Conservation (phyloP, 2,329 filamentous ascomycete genomes). For the Fonsecaea multimorphosa region DNA sequence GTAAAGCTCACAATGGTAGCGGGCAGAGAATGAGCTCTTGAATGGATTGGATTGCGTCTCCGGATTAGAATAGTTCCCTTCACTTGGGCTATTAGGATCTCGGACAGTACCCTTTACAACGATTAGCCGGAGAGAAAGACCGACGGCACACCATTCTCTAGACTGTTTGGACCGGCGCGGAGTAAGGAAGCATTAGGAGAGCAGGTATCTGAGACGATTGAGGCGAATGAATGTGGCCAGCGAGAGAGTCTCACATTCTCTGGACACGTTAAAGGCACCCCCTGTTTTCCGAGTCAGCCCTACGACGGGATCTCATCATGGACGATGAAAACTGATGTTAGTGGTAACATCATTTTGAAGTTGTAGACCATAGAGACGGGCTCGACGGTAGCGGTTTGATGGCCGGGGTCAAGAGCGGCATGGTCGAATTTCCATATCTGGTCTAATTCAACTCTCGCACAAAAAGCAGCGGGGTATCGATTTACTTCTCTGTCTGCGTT, state of each 20-base stretch:
- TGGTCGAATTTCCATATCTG: not conserved
- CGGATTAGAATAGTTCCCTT: not conserved
- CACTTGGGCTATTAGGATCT: not conserved
- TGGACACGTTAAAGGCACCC: not conserved
- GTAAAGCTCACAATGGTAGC: not conserved
- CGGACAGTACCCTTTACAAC: too few species aligned
- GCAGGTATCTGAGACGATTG: not conserved
- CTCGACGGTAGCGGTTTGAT: not conserved
- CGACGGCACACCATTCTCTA: not conserved
- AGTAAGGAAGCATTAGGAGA: not conserved
- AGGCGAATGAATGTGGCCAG: not conserved
- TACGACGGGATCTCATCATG: not conserved
- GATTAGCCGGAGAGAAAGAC: too few species aligned
- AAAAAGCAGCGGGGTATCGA: not conserved
- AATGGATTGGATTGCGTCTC: not conserved
- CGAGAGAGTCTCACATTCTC: not conserved
- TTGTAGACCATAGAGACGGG: not conserved
- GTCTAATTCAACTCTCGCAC: not conserved
- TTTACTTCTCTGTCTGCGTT: not conserved
- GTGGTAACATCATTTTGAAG: not conserved
- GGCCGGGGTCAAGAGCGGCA: not conserved
- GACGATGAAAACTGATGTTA: not conserved
- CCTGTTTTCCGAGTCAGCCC: not conserved
- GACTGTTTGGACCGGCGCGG: conserved; percentile 1
- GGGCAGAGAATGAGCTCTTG: not conserved